A percentile compares a stretch with the other conserved stretches of the same genome.
phyloP scores from a whole-genome alignment of 2,329 filamentous ascomycete genomes.

The Diaporthe ampelina region DNA sequence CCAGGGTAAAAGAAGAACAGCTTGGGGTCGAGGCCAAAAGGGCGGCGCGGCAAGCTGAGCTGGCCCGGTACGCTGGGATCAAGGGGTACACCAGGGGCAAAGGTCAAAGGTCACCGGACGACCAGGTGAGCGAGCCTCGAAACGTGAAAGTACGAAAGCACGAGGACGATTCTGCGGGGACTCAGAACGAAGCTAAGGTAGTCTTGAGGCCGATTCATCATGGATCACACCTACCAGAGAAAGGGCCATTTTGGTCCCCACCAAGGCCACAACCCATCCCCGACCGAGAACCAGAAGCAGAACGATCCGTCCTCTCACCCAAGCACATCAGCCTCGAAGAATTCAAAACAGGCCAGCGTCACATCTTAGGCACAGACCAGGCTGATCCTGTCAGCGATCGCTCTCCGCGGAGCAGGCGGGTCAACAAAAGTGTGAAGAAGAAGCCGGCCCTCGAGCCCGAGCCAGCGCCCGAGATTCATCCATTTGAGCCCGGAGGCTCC shows the following conservation, averaged over 20 bases:
- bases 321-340: neutral
- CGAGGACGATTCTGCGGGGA: neutral
- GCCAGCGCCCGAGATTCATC: neutral
- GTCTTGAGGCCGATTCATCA: constrained; percentile 20
- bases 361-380: neutral
- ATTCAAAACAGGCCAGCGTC: constrained; percentile 20
- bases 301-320: neutral
- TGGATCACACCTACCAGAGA: neutral
- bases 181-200: neutral
- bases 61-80: neutral
- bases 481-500: constrained; percentile 6
- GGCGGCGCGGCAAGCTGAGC: neutral
- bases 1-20: constrained; percentile 3
- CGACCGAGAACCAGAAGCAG: neutral
- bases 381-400: neutral
- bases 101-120: neutral
- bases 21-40: neutral
- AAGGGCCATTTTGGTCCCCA: constrained; percentile 27
- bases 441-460: neutral
- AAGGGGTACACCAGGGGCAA: neutral
- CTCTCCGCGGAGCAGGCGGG: neutral
- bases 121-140: constrained; percentile 14
- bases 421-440: neutral
- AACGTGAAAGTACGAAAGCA: constrained; percentile 6
- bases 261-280: neutral